phyloP scores from a whole-genome alignment of 768 basidiomycete genomes.

The Mycena vulgaris region DNA sequence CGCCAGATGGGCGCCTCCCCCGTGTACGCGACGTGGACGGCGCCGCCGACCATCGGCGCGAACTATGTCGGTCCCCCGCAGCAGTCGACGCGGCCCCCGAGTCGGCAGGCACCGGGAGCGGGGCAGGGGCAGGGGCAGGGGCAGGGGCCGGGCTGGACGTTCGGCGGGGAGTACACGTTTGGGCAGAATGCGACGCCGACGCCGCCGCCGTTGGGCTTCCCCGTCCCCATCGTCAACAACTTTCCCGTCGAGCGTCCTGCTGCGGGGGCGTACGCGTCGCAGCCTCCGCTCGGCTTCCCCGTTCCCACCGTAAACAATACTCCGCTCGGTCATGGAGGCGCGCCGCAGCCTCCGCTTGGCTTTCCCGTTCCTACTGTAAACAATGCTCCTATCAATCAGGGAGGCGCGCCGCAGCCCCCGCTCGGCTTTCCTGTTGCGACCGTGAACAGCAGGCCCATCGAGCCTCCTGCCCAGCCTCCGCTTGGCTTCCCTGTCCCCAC shows the following conservation, averaged over 20 bases:
- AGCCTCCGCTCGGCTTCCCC: slow-evolving; percentile 23
- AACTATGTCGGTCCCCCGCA: neutral
- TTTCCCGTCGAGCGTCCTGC: neutral
- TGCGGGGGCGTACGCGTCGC: too few species aligned
- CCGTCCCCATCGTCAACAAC: neutral
- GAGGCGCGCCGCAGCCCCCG: too few species aligned
- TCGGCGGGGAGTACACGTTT: slow-evolving; percentile 13
- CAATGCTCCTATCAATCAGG: too few species aligned
- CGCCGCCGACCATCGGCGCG: slow-evolving; percentile 6
- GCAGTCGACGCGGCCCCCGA: neutral
- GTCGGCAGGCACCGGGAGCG: neutral
- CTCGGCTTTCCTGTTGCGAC: too few species aligned
- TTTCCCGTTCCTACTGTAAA: slow-evolving; percentile 1
- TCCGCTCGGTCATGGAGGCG: neutral
- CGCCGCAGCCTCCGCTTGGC: slow-evolving; percentile 18
- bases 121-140: neutral
- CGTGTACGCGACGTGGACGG: neutral
- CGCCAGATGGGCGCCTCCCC: neutral
- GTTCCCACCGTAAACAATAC: neutral
- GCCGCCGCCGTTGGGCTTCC: slow-evolving; percentile 22
- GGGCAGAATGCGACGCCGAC: slow-evolving; percentile 22
- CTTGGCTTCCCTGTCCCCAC: too few species aligned
- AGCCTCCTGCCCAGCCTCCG: too few species aligned
- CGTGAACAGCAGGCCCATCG: too few species aligned
- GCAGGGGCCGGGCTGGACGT: slow-evolving; percentile 15